A percentile compares a stretch with the other conserved stretches of the same genome.
These are phyloP conservation scores for Trichoderma lentiforme DNA, from an alignment of 2,329 filamentous ascomycete genomes.

Conservation along the genomic window DNA sequence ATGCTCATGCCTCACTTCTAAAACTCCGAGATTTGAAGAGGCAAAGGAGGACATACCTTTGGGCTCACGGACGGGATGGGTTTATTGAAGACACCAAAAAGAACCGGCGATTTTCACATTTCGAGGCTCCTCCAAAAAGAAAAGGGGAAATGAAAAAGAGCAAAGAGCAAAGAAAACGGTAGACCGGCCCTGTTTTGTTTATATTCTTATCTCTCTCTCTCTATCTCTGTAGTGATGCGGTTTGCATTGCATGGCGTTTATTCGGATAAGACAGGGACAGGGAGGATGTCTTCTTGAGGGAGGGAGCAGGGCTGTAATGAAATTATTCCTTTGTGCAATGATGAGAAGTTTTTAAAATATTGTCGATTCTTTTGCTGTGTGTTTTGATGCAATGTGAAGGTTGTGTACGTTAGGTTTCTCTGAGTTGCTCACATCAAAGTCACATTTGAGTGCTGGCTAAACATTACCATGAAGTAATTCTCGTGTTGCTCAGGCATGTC, in stretches of 20 bases:
- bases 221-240: slow-evolving; percentile 32
- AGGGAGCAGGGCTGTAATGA: slow-evolving; percentile 26
- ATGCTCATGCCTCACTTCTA: not conserved
- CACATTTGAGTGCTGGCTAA: not conserved
- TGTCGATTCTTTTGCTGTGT: not conserved
- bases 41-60: not conserved
- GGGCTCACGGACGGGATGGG: not conserved
- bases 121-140: not conserved
- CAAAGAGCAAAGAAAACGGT: slow-evolving; percentile 13
- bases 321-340: slow-evolving; percentile 21
- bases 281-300: slow-evolving; percentile 25
- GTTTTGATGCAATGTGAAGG: not conserved
- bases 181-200: slow-evolving; percentile 18
- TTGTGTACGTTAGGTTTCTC: not conserved
- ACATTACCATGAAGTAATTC: not conserved
- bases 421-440: not conserved
- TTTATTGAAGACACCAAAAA: not conserved
- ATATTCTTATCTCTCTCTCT: slow-evolving; percentile 7
- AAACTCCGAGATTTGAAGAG: not conserved
- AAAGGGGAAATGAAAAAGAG: not conserved
- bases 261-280: slow-evolving; percentile 31
- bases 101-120: not conserved
- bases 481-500: not conserved
- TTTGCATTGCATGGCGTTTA: slow-evolving; percentile 41
- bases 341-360: slow-evolving; percentile 2